Conservation (phyloP, 345 rosid species). For the Isatis tinctoria region DNA sequence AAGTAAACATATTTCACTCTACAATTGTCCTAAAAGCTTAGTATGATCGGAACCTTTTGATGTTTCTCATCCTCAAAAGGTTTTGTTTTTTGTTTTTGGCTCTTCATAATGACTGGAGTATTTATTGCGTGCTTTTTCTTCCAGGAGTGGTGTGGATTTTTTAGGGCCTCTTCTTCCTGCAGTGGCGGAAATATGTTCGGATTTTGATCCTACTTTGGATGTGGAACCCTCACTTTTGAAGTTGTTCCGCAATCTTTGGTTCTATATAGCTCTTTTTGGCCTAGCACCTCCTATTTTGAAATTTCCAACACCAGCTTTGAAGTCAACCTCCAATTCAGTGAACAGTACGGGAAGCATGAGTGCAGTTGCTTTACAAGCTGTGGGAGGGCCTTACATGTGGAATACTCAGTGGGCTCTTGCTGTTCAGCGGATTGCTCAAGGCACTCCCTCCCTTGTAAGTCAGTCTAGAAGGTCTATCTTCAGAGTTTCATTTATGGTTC, state of each 20-base stretch:
- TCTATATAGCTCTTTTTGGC: slow-evolving; percentile 96
- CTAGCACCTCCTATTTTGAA: slow-evolving; percentile 88
- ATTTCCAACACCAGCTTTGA: slow-evolving; percentile 46
- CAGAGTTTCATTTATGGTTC: slow-evolving; percentile 14
- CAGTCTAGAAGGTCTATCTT: slow-evolving; percentile 23
- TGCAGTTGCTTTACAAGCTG: slow-evolving; percentile 81
- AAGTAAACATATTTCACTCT: not conserved
- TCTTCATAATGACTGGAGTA: slow-evolving; percentile 13
- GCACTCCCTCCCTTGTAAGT: slow-evolving; percentile 99
- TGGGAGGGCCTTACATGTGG: slow-evolving; percentile 98
- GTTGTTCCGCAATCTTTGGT: slow-evolving; percentile 97
- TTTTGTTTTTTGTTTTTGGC: not conserved
- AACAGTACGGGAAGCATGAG: slow-evolving; percentile 76
- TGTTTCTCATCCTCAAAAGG: not conserved
- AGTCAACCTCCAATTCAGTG: slow-evolving; percentile 67
- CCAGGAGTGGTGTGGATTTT: slow-evolving; percentile 98
- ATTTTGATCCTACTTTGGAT: slow-evolving; percentile 79
- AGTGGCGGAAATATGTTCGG: slow-evolving; percentile 95
- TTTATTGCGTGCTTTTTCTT: slow-evolving; percentile 17
- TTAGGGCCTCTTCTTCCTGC: slow-evolving; percentile 97
- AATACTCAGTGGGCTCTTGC: slow-evolving; percentile 74
- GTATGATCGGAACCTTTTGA: not conserved
- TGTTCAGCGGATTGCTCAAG: slow-evolving; percentile 88
- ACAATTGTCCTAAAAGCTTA: not conserved
- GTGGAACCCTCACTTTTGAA: slow-evolving; percentile 94